A percentile compares a stretch with the other conserved stretches of the same genome.
phyloP scores from a whole-genome alignment of 306 rosid genomes.

The Fragaria iinumae region DNA sequence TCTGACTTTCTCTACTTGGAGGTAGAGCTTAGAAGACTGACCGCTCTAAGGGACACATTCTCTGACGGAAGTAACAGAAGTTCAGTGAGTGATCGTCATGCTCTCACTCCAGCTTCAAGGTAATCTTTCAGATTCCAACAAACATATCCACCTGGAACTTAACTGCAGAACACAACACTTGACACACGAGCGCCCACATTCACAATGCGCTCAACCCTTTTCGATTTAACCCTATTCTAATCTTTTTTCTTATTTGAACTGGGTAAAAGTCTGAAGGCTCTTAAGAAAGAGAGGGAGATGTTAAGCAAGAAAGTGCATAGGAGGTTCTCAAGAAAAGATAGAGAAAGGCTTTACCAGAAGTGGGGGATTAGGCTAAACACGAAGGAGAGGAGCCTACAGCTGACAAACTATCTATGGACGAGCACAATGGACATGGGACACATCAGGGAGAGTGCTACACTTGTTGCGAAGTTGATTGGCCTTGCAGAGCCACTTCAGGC shows the following conservation, averaged over 20 bases:
- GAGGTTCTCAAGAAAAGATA: slow-evolving; percentile 56
- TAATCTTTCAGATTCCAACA: slow-evolving; percentile 26
- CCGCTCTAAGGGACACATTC: slow-evolving; percentile 56
- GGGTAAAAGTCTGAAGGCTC: slow-evolving; percentile 47
- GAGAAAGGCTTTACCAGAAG: slow-evolving; percentile 53
- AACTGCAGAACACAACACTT: neutral
- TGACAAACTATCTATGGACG: slow-evolving; percentile 61
- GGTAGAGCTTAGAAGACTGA: slow-evolving; percentile 75
- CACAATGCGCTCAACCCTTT: neutral
- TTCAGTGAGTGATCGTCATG: slow-evolving; percentile 26
- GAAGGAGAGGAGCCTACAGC: slow-evolving; percentile 66
- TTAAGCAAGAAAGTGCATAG: slow-evolving; percentile 66
- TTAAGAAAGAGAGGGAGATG: slow-evolving; percentile 75
- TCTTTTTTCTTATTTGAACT: neutral
- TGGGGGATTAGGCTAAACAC: slow-evolving; percentile 68
- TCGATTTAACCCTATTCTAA: neutral
- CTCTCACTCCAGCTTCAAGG: slow-evolving; percentile 67
- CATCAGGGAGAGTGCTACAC: slow-evolving; percentile 62
- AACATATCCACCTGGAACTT: neutral
- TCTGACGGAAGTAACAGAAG: slow-evolving; percentile 34
- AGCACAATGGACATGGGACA: slow-evolving; percentile 55
- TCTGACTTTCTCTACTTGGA: slow-evolving; percentile 74
- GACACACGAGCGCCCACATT: neutral
- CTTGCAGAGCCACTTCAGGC: slow-evolving; percentile 43
- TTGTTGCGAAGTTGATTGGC: slow-evolving; percentile 72